Percentiles rank a stretch among this genome's conserved stretches.
Conservation (phyloP, 306 rosid species). For the Elaeagnus macrophylla region DNA sequence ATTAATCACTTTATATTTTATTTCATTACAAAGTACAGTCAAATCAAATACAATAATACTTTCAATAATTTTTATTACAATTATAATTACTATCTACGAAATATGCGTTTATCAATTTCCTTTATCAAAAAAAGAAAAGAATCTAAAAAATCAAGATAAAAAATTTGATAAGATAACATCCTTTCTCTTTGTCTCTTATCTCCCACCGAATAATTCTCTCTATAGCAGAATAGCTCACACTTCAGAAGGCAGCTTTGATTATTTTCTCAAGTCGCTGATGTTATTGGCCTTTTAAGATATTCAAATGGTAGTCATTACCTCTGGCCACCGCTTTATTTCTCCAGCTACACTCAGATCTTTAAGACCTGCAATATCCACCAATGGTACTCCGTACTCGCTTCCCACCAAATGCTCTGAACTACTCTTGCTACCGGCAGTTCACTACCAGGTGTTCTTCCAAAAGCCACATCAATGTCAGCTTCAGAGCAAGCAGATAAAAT, state of each 20-base stretch:
- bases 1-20: no score
- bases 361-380: slow-evolving; percentile 26
- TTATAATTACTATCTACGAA: no score
- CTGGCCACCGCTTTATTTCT: slow-evolving; percentile 40
- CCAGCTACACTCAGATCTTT: slow-evolving; percentile 10
- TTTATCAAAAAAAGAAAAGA: no score
- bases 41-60: no score
- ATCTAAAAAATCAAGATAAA: no score
- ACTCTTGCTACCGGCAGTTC: slow-evolving; percentile 20
- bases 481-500: slow-evolving; percentile 21
- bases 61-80: no score
- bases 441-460: slow-evolving; percentile 46
- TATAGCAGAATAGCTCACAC: no score
- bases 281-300: slow-evolving; percentile 12
- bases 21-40: no score
- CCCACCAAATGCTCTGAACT: slow-evolving; percentile 25
- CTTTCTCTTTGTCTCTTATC: no score
- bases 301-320: slow-evolving; percentile 58
- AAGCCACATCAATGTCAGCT: slow-evolving; percentile 35
- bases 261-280: slow-evolving; percentile 10
- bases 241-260: not conserved
- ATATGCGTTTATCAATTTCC: no score
- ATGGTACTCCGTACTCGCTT: slow-evolving; percentile 24
- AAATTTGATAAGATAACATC: no score
- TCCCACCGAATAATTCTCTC: no score